Conservation (phyloP, 139 green algal species). For the Chlamydomonas sp. region DNA sequence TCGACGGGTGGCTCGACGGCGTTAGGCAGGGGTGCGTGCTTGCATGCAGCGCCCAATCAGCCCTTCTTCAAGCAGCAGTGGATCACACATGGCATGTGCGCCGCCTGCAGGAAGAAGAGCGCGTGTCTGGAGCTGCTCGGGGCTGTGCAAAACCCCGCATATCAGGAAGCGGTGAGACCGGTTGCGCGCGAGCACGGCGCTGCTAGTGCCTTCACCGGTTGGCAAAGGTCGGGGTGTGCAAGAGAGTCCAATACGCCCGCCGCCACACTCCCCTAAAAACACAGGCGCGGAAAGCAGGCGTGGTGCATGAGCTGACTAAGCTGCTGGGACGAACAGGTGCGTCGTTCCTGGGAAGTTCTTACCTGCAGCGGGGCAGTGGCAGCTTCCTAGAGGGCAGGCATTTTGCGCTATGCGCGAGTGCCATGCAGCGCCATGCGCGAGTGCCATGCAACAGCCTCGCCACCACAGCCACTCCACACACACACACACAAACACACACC, state of each 20-base stretch:
- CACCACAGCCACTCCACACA: background rate
- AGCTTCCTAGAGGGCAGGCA: background rate
- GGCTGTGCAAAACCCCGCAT: conserved; percentile 10
- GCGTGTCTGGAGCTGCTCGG: conserved; percentile 20
- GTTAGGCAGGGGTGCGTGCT: conserved; percentile 18
- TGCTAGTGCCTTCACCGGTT: no score
- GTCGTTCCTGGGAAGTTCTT: no score
- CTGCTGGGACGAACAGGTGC: conserved; percentile 22
- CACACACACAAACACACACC: background rate
- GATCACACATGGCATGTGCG: no score
- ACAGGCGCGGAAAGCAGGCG: conserved; percentile 20
- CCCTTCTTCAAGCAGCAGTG: background rate
- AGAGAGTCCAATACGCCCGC: no score
- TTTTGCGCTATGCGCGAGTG: background rate
- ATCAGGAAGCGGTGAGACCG: background rate
- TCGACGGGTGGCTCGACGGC: conserved; percentile 40
- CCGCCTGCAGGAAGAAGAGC: conserved; percentile 28
- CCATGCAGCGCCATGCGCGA: background rate
- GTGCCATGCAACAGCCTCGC: no score
- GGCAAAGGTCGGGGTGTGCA: no score
- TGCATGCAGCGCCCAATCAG: background rate
- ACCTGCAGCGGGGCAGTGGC: no score
- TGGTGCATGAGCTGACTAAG: conserved; percentile 13
- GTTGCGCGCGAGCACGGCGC: background rate
- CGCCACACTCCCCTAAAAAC: no score